Percentiles rank a stretch among this genome's conserved stretches.
phyloP scores from a whole-genome alignment of 371 early-diverging fungal genomes.

The Spraguea lophii region DNA sequence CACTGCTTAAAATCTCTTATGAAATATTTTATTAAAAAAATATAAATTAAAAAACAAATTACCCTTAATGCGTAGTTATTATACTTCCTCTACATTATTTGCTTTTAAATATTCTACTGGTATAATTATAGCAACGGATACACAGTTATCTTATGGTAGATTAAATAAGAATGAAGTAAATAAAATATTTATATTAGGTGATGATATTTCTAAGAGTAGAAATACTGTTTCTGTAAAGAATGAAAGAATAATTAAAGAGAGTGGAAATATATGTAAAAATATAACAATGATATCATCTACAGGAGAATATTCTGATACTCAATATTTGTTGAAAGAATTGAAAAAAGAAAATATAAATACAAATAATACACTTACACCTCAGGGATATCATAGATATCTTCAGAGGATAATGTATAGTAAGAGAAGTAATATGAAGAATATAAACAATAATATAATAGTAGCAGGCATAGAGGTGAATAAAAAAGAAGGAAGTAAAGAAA shows the following conservation, averaged over 20 bases:
- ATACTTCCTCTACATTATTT: constrained; percentile 6
- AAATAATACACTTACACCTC: constrained; percentile 12
- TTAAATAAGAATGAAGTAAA: constrained; percentile 8
- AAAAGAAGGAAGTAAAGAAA: neutral
- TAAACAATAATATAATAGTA: constrained; percentile 28
- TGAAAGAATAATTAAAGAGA: neutral
- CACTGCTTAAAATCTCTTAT: too few species aligned
- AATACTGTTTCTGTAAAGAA: too few species aligned
- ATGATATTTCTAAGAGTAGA: too few species aligned
- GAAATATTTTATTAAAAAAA: too few species aligned
- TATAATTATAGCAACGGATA: constrained; percentile 24
- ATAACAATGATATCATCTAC: constrained; percentile 14
- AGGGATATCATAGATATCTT: constrained; percentile 35
- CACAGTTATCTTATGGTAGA: constrained; percentile 21
- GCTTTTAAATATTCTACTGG: constrained; percentile 27
- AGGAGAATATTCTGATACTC: constrained; percentile 27
- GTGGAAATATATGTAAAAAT: neutral
- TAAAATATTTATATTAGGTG: constrained; percentile 10
- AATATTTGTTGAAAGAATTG: constrained; percentile 7
- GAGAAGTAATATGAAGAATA: constrained; percentile 29
- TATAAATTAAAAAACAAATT: too few species aligned
- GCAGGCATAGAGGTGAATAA: constrained; percentile 36
- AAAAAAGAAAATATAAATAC: constrained; percentile 17
- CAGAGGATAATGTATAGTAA: constrained; percentile 37
- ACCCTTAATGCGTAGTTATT: neutral